Percentiles rank a stretch among this genome's conserved stretches.
These are phyloP conservation scores for Eragrostis curvula DNA, from an alignment of 176 grass and related monocot genomes.

Conservation along the genomic window DNA sequence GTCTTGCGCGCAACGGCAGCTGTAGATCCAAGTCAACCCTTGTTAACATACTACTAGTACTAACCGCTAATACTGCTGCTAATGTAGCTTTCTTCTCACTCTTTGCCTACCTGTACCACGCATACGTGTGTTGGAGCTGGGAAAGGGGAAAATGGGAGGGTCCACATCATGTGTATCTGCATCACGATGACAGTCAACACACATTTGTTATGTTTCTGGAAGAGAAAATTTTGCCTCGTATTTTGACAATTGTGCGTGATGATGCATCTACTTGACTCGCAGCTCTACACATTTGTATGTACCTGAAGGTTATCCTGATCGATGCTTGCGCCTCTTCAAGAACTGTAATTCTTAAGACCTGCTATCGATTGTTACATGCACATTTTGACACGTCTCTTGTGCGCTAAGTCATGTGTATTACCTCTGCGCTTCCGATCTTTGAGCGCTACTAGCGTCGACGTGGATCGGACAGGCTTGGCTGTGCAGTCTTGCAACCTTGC, in stretches of 20 bases:
- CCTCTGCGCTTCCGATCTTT: too few relatives aligned
- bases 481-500: too few relatives aligned
- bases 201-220: neutral
- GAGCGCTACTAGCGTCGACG: too few relatives aligned
- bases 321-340: neutral
- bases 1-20: conserved; percentile 20
- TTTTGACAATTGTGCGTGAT: neutral
- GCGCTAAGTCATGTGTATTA: too few relatives aligned
- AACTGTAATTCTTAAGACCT: neutral
- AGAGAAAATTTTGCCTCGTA: neutral
- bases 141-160: neutral
- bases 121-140: neutral
- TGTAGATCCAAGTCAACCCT: neutral
- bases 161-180: neutral
- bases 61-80: neutral
- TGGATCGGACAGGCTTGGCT: too few relatives aligned
- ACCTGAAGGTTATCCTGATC: too few relatives aligned
- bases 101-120: conserved; percentile 4
- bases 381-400: neutral
- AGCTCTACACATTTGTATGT: too few relatives aligned
- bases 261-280: neutral
- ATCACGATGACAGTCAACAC: neutral
- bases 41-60: neutral
- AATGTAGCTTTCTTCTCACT: conserved; percentile 15
- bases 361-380: neutral